Conservation (phyloP, 129 eudicot species). For the Saposhnikovia divaricata region DNA sequence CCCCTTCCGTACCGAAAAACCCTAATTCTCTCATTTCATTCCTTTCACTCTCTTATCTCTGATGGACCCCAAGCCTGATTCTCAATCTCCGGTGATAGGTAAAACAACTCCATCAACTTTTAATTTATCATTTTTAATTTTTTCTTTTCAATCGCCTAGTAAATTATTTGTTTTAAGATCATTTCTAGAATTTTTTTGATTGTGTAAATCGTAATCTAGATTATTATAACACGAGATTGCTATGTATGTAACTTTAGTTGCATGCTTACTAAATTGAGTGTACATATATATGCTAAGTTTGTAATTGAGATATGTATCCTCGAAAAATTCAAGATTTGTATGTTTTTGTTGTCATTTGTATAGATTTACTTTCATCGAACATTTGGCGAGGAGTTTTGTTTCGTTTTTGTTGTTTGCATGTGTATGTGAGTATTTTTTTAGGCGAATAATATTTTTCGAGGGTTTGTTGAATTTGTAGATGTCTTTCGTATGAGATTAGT, state of each 20-base stretch:
- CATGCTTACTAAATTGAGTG: background rate
- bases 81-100: conserved; percentile 28
- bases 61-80: conserved; percentile 28
- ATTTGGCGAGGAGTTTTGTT: background rate
- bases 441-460: background rate
- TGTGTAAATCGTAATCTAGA: too few species aligned
- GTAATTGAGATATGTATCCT: background rate
- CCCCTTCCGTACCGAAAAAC: background rate
- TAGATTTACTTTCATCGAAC: background rate
- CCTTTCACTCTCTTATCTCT: background rate
- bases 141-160: background rate
- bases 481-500: background rate
- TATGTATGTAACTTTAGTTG: background rate
- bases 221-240: background rate
- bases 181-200: too few species aligned
- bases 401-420: background rate
- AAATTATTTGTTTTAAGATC: background rate
- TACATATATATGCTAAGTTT: background rate
- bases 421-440: too few species aligned
- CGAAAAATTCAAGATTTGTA: background rate
- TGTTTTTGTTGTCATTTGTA: background rate
- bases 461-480: background rate
- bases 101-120: background rate
- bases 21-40: background rate
- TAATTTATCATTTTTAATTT: background rate